A percentile compares a stretch with the other conserved stretches of the same genome.
Evolutionary conservation across 192 early-diverging fungal species (phyloP).

Genomic region (Backusella psychrophila): DNA sequence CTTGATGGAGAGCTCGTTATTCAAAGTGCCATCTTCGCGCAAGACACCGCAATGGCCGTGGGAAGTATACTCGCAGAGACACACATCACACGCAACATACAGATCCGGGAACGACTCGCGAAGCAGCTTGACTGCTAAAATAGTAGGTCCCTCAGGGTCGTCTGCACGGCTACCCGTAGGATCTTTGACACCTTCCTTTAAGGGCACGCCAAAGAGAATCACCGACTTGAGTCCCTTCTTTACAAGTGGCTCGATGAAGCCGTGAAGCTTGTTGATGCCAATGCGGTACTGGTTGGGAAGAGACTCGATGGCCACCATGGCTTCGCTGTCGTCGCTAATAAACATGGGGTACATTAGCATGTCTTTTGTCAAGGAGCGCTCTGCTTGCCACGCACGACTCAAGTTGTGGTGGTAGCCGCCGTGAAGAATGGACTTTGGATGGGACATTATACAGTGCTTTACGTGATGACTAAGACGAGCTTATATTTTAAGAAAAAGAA

Average conservation of each 20-base stretch:
- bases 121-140: slow-evolving; percentile 79
- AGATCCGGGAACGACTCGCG: slow-evolving; percentile 75
- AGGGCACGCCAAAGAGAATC: slow-evolving; percentile 93
- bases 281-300: slow-evolving; percentile 87
- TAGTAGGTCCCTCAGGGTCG: slow-evolving; percentile 78
- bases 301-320: slow-evolving; percentile 72
- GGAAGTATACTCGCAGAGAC: slow-evolving; percentile 92
- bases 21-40: slow-evolving; percentile 74
- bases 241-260: slow-evolving; percentile 76
- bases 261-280: slow-evolving; percentile 79
- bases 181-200: slow-evolving; percentile 73
- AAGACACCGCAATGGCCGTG: slow-evolving; percentile 96
- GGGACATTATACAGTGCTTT: not conserved
- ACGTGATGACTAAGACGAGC: not conserved
- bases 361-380: slow-evolving; percentile 60
- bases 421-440: slow-evolving; percentile 66
- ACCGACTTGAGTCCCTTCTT: slow-evolving; percentile 84
- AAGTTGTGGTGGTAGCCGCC: slow-evolving; percentile 84
- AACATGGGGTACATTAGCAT: slow-evolving; percentile 95
- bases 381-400: slow-evolving; percentile 82
- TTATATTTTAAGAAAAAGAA: not conserved
- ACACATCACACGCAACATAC: slow-evolving; percentile 91
- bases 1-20: slow-evolving; percentile 76
- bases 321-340: slow-evolving; percentile 78
- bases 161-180: slow-evolving; percentile 77